Percentiles rank a stretch among this genome's conserved stretches.
Conservation (phyloP, 768 basidiomycete genomes). For the Obba rivulosa region DNA sequence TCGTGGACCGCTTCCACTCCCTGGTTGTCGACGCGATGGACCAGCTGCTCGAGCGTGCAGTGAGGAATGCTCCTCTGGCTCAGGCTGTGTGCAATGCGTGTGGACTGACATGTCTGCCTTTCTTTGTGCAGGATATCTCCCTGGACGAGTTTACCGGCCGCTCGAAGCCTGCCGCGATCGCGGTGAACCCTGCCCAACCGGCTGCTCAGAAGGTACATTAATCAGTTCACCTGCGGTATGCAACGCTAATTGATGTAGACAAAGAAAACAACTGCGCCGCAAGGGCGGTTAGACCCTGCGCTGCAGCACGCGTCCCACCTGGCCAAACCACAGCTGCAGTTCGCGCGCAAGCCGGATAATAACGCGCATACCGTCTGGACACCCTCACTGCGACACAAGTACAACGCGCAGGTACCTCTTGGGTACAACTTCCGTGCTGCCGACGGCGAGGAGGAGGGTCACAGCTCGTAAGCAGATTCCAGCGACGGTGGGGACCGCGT, state of each 20-base stretch:
- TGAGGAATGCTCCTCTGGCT: constrained; percentile 29
- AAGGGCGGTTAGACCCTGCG: constrained; percentile 49
- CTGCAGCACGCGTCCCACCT: constrained; percentile 73
- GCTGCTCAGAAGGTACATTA: constrained; percentile 9
- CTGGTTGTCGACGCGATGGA: constrained; percentile 84
- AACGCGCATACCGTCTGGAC: constrained; percentile 53
- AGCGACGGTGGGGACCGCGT: neutral
- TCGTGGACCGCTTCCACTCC: constrained; percentile 76
- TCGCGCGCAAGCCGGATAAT: constrained; percentile 59
- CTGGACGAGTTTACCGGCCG: constrained; percentile 75
- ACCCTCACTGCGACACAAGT: constrained; percentile 70
- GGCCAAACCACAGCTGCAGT: constrained; percentile 76
- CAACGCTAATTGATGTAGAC: constrained; percentile 1
- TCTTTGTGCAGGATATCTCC: constrained; percentile 57
- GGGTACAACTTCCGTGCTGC: constrained; percentile 48
- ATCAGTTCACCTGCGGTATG: neutral
- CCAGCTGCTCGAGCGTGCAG: constrained; percentile 76
- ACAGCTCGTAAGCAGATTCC: constrained; percentile 26
- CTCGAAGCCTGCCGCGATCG: constrained; percentile 61
- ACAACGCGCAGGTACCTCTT: constrained; percentile 80
- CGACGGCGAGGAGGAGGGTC: constrained; percentile 17
- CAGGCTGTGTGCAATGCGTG: neutral
- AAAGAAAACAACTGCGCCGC: constrained; percentile 29
- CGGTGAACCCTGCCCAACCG: constrained; percentile 37
- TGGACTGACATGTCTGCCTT: neutral